Base-by-base conservation (phyloP, 257 asterid genomes). In the Pogostemon cablin region DNA sequence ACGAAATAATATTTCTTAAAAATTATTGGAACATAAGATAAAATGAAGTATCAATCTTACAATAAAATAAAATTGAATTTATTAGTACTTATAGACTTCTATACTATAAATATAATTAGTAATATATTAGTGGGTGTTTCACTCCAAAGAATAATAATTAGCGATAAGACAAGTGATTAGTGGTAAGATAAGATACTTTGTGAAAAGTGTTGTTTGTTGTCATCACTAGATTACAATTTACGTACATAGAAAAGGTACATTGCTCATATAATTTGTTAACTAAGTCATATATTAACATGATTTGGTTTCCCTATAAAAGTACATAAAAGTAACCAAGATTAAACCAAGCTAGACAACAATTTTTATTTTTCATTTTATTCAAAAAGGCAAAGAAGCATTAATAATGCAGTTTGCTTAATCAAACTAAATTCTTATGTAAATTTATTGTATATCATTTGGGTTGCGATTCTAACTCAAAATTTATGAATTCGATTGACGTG, bases 291-390 rank as follows among this genome's bases (percentile, higher is more conserved):
- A 32, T 58, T 67, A 73, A 53, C 56, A 67, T 74, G 17, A 74
- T 74, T 54, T 59, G 78, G 78, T 74, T 74, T 74, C 78, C 78
- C 74, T 48, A 3, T 20, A 12, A 48, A 57, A 59, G 49, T 67
- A 67, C 64, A 59, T 48, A 57, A 65, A 47, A 65, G 54, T 17
- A 38, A 7, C 59, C 54, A 67, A 48, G 46, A 49, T 46, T 59
- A 41, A 34, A 43, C 50, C 53, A 41, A 52, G 17, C 32, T 25
- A 25, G 32, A 40, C 72, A 35, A 35, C 49, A 38, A 10, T 37
- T 20, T 25, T 47, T 62, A 34, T 37, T 57, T 66, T 73, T 38
- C 62, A 46, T 65, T 39, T 62, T 37, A 11, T 53, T 40, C 38
- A 73, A 55, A 55, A 34, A 59, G n/a, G 46, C 0, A 6, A 6